A percentile compares a stretch with the other conserved stretches of the same genome.
These are phyloP conservation scores for Draba incana DNA, from an alignment of 345 rosid species.

Conservation along the genomic window DNA sequence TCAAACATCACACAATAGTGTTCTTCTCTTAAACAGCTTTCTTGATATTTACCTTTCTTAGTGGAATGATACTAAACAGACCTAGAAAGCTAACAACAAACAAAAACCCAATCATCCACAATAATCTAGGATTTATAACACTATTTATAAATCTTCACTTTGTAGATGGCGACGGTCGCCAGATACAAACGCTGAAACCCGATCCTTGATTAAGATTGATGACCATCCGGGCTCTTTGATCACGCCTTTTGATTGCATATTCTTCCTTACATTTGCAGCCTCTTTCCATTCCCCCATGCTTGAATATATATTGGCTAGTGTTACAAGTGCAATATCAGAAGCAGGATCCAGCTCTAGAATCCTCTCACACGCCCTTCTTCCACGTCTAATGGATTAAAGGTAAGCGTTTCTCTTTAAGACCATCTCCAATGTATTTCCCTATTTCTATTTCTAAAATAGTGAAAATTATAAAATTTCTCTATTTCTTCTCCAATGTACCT, in stretches of 20 bases:
- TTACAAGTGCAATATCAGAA: slow-evolving; percentile 74
- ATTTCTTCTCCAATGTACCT: no score
- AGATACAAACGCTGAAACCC: slow-evolving; percentile 62
- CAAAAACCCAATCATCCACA: slow-evolving; percentile 85
- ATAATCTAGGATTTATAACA: slow-evolving; percentile 69
- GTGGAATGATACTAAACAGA: slow-evolving; percentile 76
- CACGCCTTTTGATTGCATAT: slow-evolving; percentile 72
- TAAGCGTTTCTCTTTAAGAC: no score
- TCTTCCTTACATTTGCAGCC: slow-evolving; percentile 71
- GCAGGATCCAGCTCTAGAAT: slow-evolving; percentile 71
- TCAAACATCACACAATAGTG: no score
- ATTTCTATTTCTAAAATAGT: no score
- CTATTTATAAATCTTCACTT: slow-evolving; percentile 59
- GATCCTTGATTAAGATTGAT: slow-evolving; percentile 57
- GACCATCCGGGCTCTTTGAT: slow-evolving; percentile 91
- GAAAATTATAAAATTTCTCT: no score
- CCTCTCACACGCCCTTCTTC: slow-evolving; percentile 60
- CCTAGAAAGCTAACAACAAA: slow-evolving; percentile 84
- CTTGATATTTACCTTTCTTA: slow-evolving; percentile 61
- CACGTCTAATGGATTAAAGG: slow-evolving; percentile 68
- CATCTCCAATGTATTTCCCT: no score
- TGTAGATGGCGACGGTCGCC: slow-evolving; percentile 61
- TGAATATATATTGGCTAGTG: slow-evolving; percentile 76
- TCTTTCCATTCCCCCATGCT: slow-evolving; percentile 77
- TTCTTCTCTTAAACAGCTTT: no score